Conservation (phyloP, 2,329 filamentous ascomycete genomes). For the Penicillium thymicola region DNA sequence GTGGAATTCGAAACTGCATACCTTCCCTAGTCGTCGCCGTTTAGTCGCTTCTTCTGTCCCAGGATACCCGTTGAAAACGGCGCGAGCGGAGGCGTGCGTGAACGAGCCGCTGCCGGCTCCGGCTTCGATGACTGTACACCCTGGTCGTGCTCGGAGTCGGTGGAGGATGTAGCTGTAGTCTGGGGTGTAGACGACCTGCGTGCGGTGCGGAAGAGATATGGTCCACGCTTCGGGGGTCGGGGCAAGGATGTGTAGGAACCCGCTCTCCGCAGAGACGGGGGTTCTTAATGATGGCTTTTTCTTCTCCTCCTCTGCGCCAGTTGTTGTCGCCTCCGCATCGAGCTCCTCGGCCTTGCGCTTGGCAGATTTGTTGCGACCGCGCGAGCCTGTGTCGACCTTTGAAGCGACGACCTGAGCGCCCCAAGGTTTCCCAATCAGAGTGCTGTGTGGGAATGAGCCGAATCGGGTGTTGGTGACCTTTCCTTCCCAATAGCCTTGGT, state of each 20-base stretch:
- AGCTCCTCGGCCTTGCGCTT: constrained; percentile 49
- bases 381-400: constrained; percentile 84
- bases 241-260: constrained; percentile 49
- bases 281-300: constrained; percentile 27
- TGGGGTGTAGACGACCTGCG: constrained; percentile 53
- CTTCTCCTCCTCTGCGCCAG: constrained; percentile 21
- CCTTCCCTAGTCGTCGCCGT: constrained; percentile 39
- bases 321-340: constrained; percentile 32
- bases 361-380: constrained; percentile 64
- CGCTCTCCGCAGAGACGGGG: constrained; percentile 43
- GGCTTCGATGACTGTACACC: constrained; percentile 48
- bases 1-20: constrained; percentile 53
- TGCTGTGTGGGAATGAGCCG: constrained; percentile 81
- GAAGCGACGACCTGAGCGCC: constrained; percentile 89
- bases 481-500: constrained; percentile 71
- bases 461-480: constrained; percentile 88
- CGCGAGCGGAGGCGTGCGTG: constrained; percentile 49
- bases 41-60: constrained; percentile 22
- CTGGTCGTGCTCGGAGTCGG: constrained; percentile 46
- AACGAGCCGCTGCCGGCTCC: constrained; percentile 53
- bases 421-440: constrained; percentile 76
- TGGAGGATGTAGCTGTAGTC: constrained; percentile 54
- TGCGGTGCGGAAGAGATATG: constrained; percentile 49
- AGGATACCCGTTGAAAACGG: constrained; percentile 49
- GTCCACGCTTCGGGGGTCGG: constrained; percentile 53